Percentiles rank a stretch among this genome's conserved stretches.
These are phyloP conservation scores for Knoxia roxburghii DNA, from an alignment of 257 asterid genomes.

Conservation along the genomic window DNA sequence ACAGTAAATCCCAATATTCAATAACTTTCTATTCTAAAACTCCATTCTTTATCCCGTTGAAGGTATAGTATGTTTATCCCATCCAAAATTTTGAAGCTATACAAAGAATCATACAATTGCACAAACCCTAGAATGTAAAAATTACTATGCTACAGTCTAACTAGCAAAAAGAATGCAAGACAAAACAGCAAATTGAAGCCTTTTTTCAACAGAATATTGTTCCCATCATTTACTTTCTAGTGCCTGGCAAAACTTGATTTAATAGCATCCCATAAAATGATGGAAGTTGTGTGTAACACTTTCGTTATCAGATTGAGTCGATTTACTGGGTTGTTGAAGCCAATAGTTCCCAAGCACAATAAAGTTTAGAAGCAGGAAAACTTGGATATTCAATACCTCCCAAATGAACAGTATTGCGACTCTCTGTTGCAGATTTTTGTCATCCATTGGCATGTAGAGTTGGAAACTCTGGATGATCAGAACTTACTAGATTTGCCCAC, in stretches of 20 bases:
- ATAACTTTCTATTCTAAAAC: not conserved
- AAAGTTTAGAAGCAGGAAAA: conserved; percentile 2
- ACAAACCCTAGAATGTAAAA: not conserved
- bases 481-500: conserved; percentile 58
- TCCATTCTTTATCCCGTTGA: not conserved
- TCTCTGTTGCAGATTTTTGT: not conserved
- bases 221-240: too few relatives aligned
- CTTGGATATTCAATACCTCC: not conserved
- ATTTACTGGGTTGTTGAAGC: not conserved
- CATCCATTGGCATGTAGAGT: conserved; percentile 30
- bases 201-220: not conserved
- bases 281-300: not conserved
- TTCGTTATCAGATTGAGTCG: not conserved
- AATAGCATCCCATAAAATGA: not conserved
- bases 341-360: not conserved
- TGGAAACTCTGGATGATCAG: conserved; percentile 52
- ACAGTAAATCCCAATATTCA: not conserved
- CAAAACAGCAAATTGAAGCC: not conserved
- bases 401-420: not conserved
- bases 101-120: conserved; percentile 5
- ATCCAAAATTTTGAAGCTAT: conserved; percentile 1
- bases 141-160: not conserved
- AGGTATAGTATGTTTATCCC: not conserved
- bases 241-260: not conserved
- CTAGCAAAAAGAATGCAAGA: not conserved